Base-by-base conservation (phyloP, 2,329 filamentous ascomycete genomes). In the Botrytis hyacinthi region DNA sequence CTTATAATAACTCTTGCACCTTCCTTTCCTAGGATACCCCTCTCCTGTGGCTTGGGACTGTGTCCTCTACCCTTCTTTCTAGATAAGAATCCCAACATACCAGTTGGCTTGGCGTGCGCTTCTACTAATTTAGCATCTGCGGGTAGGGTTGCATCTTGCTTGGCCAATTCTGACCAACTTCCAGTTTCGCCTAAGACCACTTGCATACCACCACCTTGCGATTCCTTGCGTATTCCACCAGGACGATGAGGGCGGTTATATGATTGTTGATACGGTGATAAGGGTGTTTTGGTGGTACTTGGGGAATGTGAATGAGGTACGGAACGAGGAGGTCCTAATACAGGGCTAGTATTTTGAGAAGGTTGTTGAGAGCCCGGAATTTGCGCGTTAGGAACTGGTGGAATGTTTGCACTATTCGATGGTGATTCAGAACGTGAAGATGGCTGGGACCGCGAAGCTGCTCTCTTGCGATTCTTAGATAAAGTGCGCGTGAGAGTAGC, bases 1-100 rank as follows among this genome's bases (percentile, higher is more conserved):
- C 89, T 91, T 80, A 95, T 92, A 73, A 95, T 88, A 76, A 94
- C 91, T 81, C 96, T 88, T 18, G 96, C 95, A 26, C 96, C 96
- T 82, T 98, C 95, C 81, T 98, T 98, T 73, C 96, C 96, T 74
- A 99, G 81, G 12, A 99, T 95, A 74, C 96, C 96, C 72, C 94
- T 89, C 84, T 98, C 95, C 82, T 94, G 95, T 40, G 95, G 95
- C 84, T 97, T 98, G 1, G 96, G 96, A 81, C 94, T 98, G 82
- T 94, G 91, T 72, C 94, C 94, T 76, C 95, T 87, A 42, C 95
- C 94, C 85, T 93, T 97, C 84, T 97, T 97, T 79, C 95, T 88
- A 76, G 89, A 93, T 75, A 98, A 86, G 82, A 99, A 97, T 1
- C 94, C 93, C 77, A 98, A 91, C 87, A 98, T 95, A 70, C 95